Evolutionary conservation across 2,329 filamentous ascomycete species (phyloP), one percentile per base, ranked within the genome.

Genomic region (Sphaerulina musiva): DNA sequence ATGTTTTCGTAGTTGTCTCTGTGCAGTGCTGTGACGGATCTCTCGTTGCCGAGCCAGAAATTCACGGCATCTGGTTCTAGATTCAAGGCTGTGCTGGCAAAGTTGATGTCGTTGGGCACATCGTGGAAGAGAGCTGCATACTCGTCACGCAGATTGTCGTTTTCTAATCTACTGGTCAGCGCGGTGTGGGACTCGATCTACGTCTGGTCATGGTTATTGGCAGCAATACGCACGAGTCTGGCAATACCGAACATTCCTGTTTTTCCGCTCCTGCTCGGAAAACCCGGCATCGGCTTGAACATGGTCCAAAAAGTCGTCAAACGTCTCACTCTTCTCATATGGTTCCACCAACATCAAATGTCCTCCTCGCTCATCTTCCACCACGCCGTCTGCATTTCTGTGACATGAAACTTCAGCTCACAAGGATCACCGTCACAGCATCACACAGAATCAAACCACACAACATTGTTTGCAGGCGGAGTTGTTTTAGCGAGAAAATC

Each of bases 1-100:
- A 93, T 78, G 67, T 93, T 93, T 69, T 93, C 87, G 69, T 91
- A 92, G 64, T 87, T 87, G 71, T 93, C 89, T 64, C 86, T 87
- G 72, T 93, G 89, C 51, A 91, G 69, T 0, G 85, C 84, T 0
- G 87, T 91, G 1, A 80, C 76, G 26, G 83, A 87, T 38, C 75
- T 76, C 1, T 81, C 81, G 70, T 88, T 87, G 51, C 88, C 88
- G 47, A 93, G 82, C 88, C 88, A 92, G 64, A 93, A 77, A 66
- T 93, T 93, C 57, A 89, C 80, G 11, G 88, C 88, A 59, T 93
- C 88, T 0, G 87, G 85, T 0, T 72, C 65, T 39, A 79, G 74
- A 42, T 79, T 73, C 0, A 92, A 79, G 0, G 87, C 87, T 57
- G 89, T 83, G 29, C 84, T 80, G 0, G 87, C 87, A 68, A 87